Evolutionary conservation across 2,329 filamentous ascomycete species (phyloP), one percentile per base, ranked within the genome.

Genomic region (Nemania sp.): DNA sequence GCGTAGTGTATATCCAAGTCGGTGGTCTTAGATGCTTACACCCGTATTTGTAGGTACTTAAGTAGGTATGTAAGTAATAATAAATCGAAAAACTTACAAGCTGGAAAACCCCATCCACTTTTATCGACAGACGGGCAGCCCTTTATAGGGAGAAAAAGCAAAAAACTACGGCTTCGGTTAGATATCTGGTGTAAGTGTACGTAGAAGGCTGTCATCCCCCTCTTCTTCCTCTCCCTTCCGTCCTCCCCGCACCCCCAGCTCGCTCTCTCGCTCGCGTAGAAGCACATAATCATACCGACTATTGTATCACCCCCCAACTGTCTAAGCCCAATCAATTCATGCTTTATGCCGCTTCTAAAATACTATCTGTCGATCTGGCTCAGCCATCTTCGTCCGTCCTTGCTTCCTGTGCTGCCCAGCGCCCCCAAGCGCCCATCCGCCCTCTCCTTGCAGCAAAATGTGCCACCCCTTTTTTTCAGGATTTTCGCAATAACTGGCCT

Each of bases 401-500:
- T n/a, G 20, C 29, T 55, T 49, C 27, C 45, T 68, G 8, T 38
- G 26, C 32, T 55, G 51, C 64, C 60, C 69, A 59, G 58, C 53
- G 52, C 59, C 57, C 56, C 60, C 59, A 70, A 69, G 66, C 70
- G 66, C 68, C 68, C 65, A 35, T 54, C 15, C 45, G n/a, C 49
- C 57, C 32, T 53, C 60, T 58, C 59, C 63, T 24, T 69, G 66
- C 64, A 69, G 60, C 38, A 55, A n/a, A 2, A 55, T 55, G 66
- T 51, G 53, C 24, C 56, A 66, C 67, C 59, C 65, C 60, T 56
- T 26, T 20, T 53, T 20, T 26, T 41, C 38, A 18, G 3, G 45
- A 43, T 59, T 52, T 22, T 2, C 24, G 15, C 10, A 47, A 18
- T 56, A 51, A 57, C 55, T 52, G 52, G 52, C 43, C n/a, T 62